Percentiles rank a stretch among this genome's conserved stretches.
phyloP scores from a whole-genome alignment of 208 protist genomes.

The Crithidia thermophila region DNA sequence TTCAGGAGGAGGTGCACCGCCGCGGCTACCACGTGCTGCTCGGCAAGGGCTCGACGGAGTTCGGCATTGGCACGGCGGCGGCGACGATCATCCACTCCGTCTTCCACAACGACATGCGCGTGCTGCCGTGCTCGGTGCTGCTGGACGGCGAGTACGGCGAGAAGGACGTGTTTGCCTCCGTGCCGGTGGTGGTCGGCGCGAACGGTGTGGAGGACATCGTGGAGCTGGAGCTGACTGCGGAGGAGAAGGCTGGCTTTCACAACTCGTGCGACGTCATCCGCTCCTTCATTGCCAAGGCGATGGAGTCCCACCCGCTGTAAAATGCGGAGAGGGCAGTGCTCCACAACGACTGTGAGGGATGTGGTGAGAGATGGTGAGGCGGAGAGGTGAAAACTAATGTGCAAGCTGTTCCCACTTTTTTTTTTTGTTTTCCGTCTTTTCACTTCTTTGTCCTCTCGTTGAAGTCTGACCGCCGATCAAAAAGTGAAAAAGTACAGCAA shows the following conservation, averaged over 20 bases:
- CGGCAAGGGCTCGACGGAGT: conserved; percentile 55
- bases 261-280: conserved; percentile 42
- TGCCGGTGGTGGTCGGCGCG: conserved; percentile 41
- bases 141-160: conserved; percentile 50
- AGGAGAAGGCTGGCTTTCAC: conserved; percentile 46
- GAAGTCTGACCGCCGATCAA: background rate
- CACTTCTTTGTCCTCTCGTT: background rate
- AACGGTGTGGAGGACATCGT: conserved; percentile 44
- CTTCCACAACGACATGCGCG: conserved; percentile 51
- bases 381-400: background rate
- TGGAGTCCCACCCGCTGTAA: conserved; percentile 34
- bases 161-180: conserved; percentile 40
- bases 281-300: conserved; percentile 33
- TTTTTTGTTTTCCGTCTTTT: conserved; percentile 11
- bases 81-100: conserved; percentile 45
- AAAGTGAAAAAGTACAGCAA: too few species aligned
- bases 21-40: conserved; percentile 48
- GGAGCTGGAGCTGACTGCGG: conserved; percentile 37
- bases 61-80: conserved; percentile 43
- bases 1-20: conserved; percentile 46
- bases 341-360: background rate
- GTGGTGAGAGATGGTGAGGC: background rate
- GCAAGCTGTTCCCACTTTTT: conserved; percentile 11
- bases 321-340: background rate
- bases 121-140: conserved; percentile 50